phyloP scores from a whole-genome alignment of 1,284 basidiomycete species.

The Trichosporon inkin region DNA sequence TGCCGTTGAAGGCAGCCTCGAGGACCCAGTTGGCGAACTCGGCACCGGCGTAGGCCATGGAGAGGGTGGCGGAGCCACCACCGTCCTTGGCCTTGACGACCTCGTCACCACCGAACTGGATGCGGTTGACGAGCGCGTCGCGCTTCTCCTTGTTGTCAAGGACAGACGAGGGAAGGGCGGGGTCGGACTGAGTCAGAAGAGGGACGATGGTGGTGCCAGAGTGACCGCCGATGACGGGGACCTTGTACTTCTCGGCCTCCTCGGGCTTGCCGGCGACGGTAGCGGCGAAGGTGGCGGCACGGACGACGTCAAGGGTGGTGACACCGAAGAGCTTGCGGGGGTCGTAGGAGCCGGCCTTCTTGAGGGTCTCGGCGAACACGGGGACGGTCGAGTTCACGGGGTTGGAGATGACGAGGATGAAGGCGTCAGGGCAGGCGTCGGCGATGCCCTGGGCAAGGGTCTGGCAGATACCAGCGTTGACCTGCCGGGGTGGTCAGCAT shows the following conservation, averaged over 20 bases:
- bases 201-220: constrained; percentile 94
- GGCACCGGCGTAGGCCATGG: constrained; percentile 91
- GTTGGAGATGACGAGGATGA: constrained; percentile 95
- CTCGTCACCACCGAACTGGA: constrained; percentile 90
- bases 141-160: constrained; percentile 57
- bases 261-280: constrained; percentile 66
- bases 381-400: constrained; percentile 81
- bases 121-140: constrained; percentile 72
- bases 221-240: constrained; percentile 95
- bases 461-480: constrained; percentile 66
- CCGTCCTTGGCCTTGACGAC: constrained; percentile 61
- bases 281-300: constrained; percentile 85
- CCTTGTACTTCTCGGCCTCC: constrained; percentile 59
- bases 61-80: constrained; percentile 81
- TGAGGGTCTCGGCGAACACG: constrained; percentile 88
- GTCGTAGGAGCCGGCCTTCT: constrained; percentile 92
- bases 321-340: constrained; percentile 68
- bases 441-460: constrained; percentile 87
- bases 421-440: constrained; percentile 81
- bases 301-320: constrained; percentile 95
- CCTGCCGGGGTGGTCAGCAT: constrained; percentile 19
- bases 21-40: constrained; percentile 81
- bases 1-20: constrained; percentile 72
- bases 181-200: constrained; percentile 73
- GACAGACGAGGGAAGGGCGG: constrained; percentile 37